Evolutionary conservation across 164 flowering plant species (phyloP).

Genomic region (Dillenia turbinata): DNA sequence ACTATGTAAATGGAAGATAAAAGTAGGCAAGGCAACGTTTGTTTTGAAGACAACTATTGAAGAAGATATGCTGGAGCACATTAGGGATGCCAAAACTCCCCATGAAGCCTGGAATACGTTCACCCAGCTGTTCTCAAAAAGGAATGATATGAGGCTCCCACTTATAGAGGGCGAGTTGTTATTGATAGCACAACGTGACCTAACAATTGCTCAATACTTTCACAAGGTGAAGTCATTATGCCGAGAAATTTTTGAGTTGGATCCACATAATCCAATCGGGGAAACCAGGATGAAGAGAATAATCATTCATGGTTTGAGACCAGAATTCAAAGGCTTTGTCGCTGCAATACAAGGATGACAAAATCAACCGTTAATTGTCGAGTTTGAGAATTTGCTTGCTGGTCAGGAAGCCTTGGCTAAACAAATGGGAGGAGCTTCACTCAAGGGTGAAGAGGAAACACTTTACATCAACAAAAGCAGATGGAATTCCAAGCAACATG

Average conservation of each 20-base stretch:
- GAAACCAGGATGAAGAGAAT: neutral
- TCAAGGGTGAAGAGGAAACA: neutral
- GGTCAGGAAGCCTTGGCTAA: conserved; percentile 18
- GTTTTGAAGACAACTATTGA: conserved; percentile 1
- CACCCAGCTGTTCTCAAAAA: neutral
- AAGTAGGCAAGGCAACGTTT: conserved; percentile 1
- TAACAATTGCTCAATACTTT: conserved; percentile 1
- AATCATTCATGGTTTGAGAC: neutral
- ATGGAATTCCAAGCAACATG: too few species aligned
- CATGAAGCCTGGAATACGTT: conserved; percentile 8
- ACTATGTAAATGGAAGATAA: neutral
- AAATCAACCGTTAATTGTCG: too few species aligned
- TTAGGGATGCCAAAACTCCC: neutral
- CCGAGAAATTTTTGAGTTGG: too few species aligned
- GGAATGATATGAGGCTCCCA: conserved; percentile 4
- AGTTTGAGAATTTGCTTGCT: too few species aligned
- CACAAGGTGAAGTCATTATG: too few species aligned
- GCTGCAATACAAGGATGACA: neutral
- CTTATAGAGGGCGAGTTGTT: conserved; percentile 7
- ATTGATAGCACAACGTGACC: neutral
- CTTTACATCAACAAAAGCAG: too few species aligned
- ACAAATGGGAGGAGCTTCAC: conserved; percentile 10
- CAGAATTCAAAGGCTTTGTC: conserved; percentile 6
- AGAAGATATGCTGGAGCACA: conserved; percentile 3
- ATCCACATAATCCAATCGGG: too few species aligned